Base-by-base conservation (phyloP, 768 basidiomycete species). In the Pleurotus giganteus region DNA sequence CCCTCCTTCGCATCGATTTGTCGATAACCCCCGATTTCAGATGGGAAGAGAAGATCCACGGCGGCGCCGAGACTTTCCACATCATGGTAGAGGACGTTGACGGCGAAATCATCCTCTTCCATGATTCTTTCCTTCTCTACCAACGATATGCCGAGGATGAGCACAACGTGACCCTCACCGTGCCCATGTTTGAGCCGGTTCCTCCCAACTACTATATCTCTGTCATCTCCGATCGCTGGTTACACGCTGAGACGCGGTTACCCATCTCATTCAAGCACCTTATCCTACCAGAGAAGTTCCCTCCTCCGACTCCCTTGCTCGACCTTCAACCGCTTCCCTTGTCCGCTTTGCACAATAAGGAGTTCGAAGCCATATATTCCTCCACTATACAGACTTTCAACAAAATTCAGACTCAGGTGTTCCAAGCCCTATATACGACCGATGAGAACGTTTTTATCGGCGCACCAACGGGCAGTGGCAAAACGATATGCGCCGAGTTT, bases 121-220 rank as follows among this genome's bases (percentile, higher is more conserved):
- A 94, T 60, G 96, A 98, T 64, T 82, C 82, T 19, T 98, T 98
- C 74, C 74, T 96, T 47, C 86, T 99, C 26, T 88, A 92, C 3
- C 90, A 97, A 63, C 86, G 88, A 2, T 98, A 95, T 60, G 89
- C 91, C 1, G 90, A 91, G 61, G 90, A 93, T 57, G 95, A 98
- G 61, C 97, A 98, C 71, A 94, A 85, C 60, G 84, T 99, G 47
- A 94, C 94, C 0, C 81, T 99, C 58, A 97, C 92, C 0, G 92
- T 98, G 1, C 94, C 94, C 0, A 96, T 99, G 84, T 92, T 89
- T 63, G 96, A 98, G 64, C 96, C 97, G 0, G 88, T 97, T 12
- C 96, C 97, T 17, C 97, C 97, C 1, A 98, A 98, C 69, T 98
- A 98, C 75, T 98, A 93, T 69, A 94, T 99, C 65, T 93, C 91